Percentiles rank a stretch among this genome's conserved stretches.
These are phyloP conservation scores for Asterophora parasitica DNA, from an alignment of 768 basidiomycete genomes.

Conservation along the genomic window DNA sequence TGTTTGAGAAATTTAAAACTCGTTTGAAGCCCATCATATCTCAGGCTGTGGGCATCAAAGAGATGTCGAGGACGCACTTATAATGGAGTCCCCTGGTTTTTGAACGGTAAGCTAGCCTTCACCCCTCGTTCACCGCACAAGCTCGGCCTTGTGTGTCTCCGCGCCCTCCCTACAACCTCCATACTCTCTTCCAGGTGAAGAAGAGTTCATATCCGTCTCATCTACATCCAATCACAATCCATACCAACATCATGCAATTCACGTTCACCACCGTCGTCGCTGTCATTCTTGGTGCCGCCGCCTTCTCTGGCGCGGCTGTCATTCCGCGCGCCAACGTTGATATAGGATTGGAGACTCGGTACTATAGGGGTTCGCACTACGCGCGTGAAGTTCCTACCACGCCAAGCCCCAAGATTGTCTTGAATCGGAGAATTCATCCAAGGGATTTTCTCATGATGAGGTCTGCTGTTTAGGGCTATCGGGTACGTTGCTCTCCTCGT, in stretches of 20 bases:
- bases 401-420: conserved; percentile 1
- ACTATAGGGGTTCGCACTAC: conserved; percentile 18
- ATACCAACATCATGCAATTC: conserved; percentile 25
- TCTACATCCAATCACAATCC: conserved; percentile 6
- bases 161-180: conserved; percentile 8
- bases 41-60: not conserved
- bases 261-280: conserved; percentile 14
- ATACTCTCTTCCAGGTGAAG: conserved; percentile 24
- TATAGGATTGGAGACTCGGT: conserved; percentile 18
- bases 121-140: conserved; percentile 24
- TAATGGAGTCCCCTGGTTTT: not conserved
- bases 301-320: conserved; percentile 24
- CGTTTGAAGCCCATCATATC: conserved; percentile 8
- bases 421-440: conserved; percentile 10
- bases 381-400: conserved; percentile 13
- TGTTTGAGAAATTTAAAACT: too few relatives aligned
- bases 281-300: conserved; percentile 19
- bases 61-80: conserved; percentile 5
- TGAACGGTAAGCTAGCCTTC: conserved; percentile 32
- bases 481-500: not conserved
- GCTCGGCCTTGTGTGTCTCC: conserved; percentile 30
- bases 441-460: conserved; percentile 15
- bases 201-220: conserved; percentile 12
- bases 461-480: conserved; percentile 8
- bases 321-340: conserved; percentile 22